Base-by-base conservation (phyloP, 2,329 filamentous ascomycete genomes). In the Neofusicoccum laricinum region DNA sequence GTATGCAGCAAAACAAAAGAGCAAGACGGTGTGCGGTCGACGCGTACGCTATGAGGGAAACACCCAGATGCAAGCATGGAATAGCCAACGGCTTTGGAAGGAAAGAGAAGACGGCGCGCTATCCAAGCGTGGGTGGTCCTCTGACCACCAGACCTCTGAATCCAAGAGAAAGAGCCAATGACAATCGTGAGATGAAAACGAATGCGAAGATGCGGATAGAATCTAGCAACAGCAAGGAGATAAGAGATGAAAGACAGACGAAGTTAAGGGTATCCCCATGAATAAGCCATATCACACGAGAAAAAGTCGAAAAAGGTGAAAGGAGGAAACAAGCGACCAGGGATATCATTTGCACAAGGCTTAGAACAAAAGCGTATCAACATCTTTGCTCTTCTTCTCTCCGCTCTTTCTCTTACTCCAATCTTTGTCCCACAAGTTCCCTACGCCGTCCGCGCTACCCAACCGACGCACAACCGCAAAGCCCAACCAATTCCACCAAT, bases 341-440 rank as follows among this genome's bases (percentile, higher is more conserved):
- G 58, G 58, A 61, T 61, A 34, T 53, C 57, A 61, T 64, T 64
- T 61, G 40, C 43, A 49, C 45, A 40, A 36, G 25, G 40, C 41
- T 59, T 59, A 43, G 25, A 63, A 57, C 58, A 49, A 41, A 73
- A 59, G 65, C 67, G 55, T 73, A 69, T 46, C 8, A 46, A 46
- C 40, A 46, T 73, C 70, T 72, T 73, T 49, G 32, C 46, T 76
- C 4, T 76, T 61, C 4, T 71, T 70, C 5, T 71, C 68, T 15
- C 70, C 66, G 25, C 38, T 73, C 70, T 64, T 71, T 75, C 69
- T 71, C 75, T 66, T 69, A 72, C 25, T 53, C 41, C 32, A 53
- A 36, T 41, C 43, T 11, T 71, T 66, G 66, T 65, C 49, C 66
- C 64, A 40, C 40, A 43, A 17, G 65, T 66, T 17, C 69, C 68